A percentile compares a stretch with the other conserved stretches of the same genome.
Conservation (phyloP, 352 stramenopile genomes). For the Phytophthora pluvialis region DNA sequence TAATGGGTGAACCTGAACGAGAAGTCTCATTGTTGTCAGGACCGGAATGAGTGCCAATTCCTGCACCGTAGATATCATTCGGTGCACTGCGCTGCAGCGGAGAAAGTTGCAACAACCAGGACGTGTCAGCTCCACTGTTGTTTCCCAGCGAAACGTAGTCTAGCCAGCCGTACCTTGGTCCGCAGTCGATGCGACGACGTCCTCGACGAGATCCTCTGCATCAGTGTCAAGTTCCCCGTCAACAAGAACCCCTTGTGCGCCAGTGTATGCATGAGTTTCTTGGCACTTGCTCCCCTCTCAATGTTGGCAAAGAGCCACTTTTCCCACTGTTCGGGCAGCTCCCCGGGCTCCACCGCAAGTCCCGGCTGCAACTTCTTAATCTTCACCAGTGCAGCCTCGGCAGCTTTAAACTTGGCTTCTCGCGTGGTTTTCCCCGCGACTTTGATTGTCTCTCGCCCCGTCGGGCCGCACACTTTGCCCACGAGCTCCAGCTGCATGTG, state of each 20-base stretch:
- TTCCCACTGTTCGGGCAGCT: conserved; percentile 61
- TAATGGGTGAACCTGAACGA: conserved; percentile 8
- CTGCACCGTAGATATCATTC: conserved; percentile 50
- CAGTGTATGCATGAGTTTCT: conserved; percentile 63
- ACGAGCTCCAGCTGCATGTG: conserved; percentile 59
- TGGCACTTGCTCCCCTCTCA: conserved; percentile 46
- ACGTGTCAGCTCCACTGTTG: conserved; percentile 6
- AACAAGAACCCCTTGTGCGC: conserved; percentile 67
- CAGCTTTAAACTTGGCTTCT: conserved; percentile 79
- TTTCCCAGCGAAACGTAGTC: neutral
- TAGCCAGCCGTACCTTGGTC: conserved; percentile 41
- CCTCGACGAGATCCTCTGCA: conserved; percentile 68
- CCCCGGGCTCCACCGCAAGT: conserved; percentile 54
- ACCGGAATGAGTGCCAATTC: conserved; percentile 6
- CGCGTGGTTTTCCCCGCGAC: conserved; percentile 58
- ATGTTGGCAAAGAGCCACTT: conserved; percentile 72
- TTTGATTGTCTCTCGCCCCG: conserved; percentile 45
- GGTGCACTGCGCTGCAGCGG: conserved; percentile 42
- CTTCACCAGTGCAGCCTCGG: conserved; percentile 56
- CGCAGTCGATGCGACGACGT: conserved; percentile 57
- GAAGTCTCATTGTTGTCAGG: conserved; percentile 11
- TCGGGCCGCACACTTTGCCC: conserved; percentile 58
- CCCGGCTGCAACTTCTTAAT: conserved; percentile 71
- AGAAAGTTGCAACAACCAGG: conserved; percentile 26
- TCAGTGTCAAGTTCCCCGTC: conserved; percentile 52